Conservation (phyloP, 345 rosid species). For the Conringia planisiliqua region DNA sequence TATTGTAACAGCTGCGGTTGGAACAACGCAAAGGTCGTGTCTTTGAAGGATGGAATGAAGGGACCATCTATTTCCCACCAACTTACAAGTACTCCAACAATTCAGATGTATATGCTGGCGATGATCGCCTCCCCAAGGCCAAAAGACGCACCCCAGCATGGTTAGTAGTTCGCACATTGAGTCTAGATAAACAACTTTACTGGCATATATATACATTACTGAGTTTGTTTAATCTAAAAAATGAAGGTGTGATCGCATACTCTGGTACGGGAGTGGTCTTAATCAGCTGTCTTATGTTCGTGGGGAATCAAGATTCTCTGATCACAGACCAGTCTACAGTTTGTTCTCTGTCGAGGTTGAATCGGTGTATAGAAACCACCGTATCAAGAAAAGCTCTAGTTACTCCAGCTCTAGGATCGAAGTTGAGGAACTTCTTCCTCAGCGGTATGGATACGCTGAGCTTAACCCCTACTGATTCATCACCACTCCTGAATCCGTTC, state of each 20-base stretch:
- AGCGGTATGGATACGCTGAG: slow-evolving; percentile 49
- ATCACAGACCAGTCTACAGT: slow-evolving; percentile 94
- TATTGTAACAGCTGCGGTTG: slow-evolving; percentile 54
- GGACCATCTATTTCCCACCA: slow-evolving; percentile 90
- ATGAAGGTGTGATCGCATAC: slow-evolving; percentile 94
- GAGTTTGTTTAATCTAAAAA: slow-evolving; percentile 8
- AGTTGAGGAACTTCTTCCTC: slow-evolving; percentile 82
- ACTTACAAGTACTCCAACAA: slow-evolving; percentile 96
- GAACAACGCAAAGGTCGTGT: slow-evolving; percentile 75
- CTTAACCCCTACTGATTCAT: slow-evolving; percentile 46
- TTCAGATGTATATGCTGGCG: slow-evolving; percentile 89
- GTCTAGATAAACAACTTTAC: not conserved
- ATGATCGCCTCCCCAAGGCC: slow-evolving; percentile 73
- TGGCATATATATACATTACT: not conserved
- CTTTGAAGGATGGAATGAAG: slow-evolving; percentile 94
- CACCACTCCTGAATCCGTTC: not conserved
- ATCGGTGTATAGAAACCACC: slow-evolving; percentile 49
- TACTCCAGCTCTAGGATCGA: slow-evolving; percentile 73
- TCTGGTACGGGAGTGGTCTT: slow-evolving; percentile 94
- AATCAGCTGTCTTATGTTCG: slow-evolving; percentile 81
- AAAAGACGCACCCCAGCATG: slow-evolving; percentile 98
- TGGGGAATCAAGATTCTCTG: slow-evolving; percentile 98
- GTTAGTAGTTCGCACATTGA: slow-evolving; percentile 29
- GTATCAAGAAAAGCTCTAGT: slow-evolving; percentile 66
- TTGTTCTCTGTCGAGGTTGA: slow-evolving; percentile 83